Percentiles rank a stretch among this genome's conserved stretches.
These are phyloP conservation scores for Lactuca saligna DNA, from an alignment of 129 eudicot species.

Conservation along the genomic window DNA sequence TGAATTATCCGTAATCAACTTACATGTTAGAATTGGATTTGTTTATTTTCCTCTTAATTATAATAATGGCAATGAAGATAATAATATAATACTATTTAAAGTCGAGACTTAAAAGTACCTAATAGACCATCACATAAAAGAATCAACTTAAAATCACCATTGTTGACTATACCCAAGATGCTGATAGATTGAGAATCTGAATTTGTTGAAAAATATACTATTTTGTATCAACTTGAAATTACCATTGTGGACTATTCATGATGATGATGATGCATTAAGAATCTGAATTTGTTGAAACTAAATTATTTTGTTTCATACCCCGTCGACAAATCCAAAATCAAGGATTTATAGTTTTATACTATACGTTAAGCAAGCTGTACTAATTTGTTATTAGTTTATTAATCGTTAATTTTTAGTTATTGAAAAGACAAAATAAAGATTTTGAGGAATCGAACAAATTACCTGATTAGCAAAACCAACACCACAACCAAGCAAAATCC, in stretches of 20 bases:
- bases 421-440: not conserved
- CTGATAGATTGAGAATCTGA: not conserved
- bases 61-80: not conserved
- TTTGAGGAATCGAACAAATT: not conserved
- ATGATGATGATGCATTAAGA: conserved; percentile 1
- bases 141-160: conserved; percentile 17
- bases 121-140: not conserved
- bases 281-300: conserved; percentile 9
- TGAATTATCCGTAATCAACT: not conserved
- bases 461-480: conserved; percentile 99
- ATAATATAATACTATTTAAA: not conserved
- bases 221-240: not conserved
- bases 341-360: not conserved
- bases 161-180: conserved; percentile 24
- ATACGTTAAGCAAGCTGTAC: conserved; percentile 20
- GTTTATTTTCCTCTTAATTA: too few relatives aligned
- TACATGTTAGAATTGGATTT: not conserved
- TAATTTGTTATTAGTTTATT: not conserved
- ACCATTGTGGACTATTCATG: conserved; percentile 23
- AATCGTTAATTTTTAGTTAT: not conserved
- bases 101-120: not conserved
- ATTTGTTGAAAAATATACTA: not conserved
- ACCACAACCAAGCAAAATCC: conserved; percentile 90
- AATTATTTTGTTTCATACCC: not conserved
- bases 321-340: conserved; percentile 17